Conservation (phyloP, 176 grass and related monocot genomes). For the Zea luxurians region DNA sequence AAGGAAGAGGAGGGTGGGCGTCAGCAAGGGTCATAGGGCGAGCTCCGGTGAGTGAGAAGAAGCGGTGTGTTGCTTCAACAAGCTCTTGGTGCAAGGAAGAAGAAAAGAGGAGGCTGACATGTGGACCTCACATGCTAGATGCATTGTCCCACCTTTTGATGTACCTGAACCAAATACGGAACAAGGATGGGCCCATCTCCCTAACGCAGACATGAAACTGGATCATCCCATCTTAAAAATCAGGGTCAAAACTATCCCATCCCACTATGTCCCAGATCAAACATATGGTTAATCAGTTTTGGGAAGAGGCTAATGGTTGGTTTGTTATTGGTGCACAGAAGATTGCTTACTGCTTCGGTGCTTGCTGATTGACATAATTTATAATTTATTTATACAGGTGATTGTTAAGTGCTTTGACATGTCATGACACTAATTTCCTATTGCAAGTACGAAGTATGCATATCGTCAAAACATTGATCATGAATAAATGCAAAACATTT, state of each 20-base stretch:
- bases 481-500: neutral
- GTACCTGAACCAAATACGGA: neutral
- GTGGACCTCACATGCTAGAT: neutral
- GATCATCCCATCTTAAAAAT: neutral
- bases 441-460: neutral
- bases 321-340: neutral
- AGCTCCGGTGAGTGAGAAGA: neutral
- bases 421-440: neutral
- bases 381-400: neutral
- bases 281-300: neutral
- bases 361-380: neutral
- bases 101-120: neutral
- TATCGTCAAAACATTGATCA: neutral
- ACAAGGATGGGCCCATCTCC: neutral
- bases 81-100: neutral
- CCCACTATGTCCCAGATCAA: neutral
- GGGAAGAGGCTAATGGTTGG: neutral
- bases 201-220: neutral
- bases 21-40: neutral
- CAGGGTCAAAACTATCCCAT: neutral
- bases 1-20: too few relatives aligned
- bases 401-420: neutral
- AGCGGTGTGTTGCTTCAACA: neutral
- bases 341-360: neutral
- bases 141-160: neutral